phyloP scores from a whole-genome alignment of 495 filamentous ascomycete genomes.

The Penicillium atrosanguineum region DNA sequence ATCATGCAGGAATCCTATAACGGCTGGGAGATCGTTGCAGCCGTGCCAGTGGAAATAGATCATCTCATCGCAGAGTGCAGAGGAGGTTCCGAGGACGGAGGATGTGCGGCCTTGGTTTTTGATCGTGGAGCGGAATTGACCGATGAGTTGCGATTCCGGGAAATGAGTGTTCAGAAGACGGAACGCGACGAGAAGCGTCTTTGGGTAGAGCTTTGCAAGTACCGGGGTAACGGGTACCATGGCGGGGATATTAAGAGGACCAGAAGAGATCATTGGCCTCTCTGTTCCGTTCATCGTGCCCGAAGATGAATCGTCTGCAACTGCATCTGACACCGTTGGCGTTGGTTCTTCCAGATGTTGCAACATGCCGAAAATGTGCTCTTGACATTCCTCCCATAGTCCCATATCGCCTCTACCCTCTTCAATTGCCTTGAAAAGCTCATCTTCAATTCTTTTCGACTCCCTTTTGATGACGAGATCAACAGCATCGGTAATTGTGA shows the following conservation, averaged over 20 bases:
- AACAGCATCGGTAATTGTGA: conserved; percentile 25
- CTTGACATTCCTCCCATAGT: conserved; percentile 69
- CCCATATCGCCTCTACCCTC: conserved; percentile 59
- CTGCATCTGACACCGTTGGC: conserved; percentile 7
- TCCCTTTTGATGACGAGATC: conserved; percentile 31
- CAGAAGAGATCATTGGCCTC: background rate
- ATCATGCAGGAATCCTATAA: conserved; percentile 65
- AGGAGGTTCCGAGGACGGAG: conserved; percentile 69
- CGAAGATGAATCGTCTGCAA: background rate
- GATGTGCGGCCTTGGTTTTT: conserved; percentile 68
- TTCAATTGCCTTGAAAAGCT: conserved; percentile 28
- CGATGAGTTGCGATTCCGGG: conserved; percentile 57
- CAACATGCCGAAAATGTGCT: conserved; percentile 65
- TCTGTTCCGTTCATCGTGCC: background rate
- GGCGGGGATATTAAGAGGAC: conserved; percentile 28
- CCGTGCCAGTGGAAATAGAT: conserved; percentile 61
- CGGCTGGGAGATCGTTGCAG: conserved; percentile 57
- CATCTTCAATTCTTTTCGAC: conserved; percentile 21
- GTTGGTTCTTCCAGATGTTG: conserved; percentile 31
- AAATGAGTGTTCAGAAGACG: conserved; percentile 61
- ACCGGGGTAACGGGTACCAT: conserved; percentile 49
- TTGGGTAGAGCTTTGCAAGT: conserved; percentile 65
- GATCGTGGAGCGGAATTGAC: conserved; percentile 65
- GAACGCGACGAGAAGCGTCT: conserved; percentile 60
- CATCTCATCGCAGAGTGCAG: conserved; percentile 72